Evolutionary conservation across 2,329 filamentous ascomycete genomes (phyloP).

Genomic region (Botryotinia convoluta): DNA sequence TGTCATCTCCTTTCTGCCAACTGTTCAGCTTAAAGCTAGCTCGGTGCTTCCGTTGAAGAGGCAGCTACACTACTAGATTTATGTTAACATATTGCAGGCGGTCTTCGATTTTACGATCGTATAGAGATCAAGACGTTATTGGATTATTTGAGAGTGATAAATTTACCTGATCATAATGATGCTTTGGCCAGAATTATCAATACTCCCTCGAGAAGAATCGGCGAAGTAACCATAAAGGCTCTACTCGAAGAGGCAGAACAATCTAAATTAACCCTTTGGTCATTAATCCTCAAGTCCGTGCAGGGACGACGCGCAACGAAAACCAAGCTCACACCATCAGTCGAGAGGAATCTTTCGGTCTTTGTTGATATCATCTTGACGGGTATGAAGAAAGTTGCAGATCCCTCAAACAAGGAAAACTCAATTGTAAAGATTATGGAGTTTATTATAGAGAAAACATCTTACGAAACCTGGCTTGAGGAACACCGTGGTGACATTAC

Average conservation of each 20-base stretch:
- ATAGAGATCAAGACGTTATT: slow-evolving; percentile 82
- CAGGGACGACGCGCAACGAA: slow-evolving; percentile 51
- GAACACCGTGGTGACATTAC: slow-evolving; percentile 70
- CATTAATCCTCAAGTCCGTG: slow-evolving; percentile 59
- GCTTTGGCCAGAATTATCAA: slow-evolving; percentile 83
- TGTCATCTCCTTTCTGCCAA: neutral
- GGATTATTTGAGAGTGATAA: slow-evolving; percentile 83
- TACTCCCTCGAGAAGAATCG: slow-evolving; percentile 75
- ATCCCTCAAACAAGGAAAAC: slow-evolving; percentile 22
- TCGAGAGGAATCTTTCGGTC: slow-evolving; percentile 54
- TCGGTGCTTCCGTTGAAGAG: neutral
- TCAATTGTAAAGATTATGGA: slow-evolving; percentile 45
- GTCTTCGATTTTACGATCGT: slow-evolving; percentile 87
- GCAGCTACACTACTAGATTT: neutral
- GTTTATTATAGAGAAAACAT: slow-evolving; percentile 61
- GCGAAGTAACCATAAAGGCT: slow-evolving; percentile 71
- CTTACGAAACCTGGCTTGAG: slow-evolving; percentile 72
- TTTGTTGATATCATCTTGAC: slow-evolving; percentile 61
- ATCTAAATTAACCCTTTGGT: slow-evolving; percentile 70
- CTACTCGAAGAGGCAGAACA: slow-evolving; percentile 75
- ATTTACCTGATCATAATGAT: slow-evolving; percentile 84
- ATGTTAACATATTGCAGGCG: slow-evolving; percentile 44
- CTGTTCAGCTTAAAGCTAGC: neutral
- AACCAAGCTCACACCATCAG: slow-evolving; percentile 53
- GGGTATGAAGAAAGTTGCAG: slow-evolving; percentile 51